Evolutionary conservation across 495 filamentous ascomycete genomes (phyloP).

Genomic region (Sordaria brevicollis): DNA sequence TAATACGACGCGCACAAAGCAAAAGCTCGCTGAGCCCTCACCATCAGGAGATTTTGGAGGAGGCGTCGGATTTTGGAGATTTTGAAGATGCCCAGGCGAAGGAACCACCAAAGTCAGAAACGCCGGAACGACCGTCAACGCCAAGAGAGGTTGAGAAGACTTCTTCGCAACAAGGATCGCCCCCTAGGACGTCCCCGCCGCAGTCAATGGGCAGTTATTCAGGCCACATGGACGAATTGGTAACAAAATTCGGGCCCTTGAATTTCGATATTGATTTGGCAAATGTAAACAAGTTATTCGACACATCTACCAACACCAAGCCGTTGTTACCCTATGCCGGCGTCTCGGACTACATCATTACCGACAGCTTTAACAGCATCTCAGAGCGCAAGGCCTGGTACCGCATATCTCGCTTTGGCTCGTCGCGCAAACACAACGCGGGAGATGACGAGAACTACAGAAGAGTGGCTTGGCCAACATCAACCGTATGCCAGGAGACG

Average conservation of each 20-base stretch:
- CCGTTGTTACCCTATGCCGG: slow-evolving; percentile 1
- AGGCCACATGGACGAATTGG: slow-evolving; percentile 2
- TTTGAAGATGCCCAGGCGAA: slow-evolving; percentile 39
- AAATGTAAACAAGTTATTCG: slow-evolving; percentile 37
- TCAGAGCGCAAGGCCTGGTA: slow-evolving; percentile 56
- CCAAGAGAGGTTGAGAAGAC: neutral
- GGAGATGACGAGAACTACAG: slow-evolving; percentile 49
- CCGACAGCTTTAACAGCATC: slow-evolving; percentile 38
- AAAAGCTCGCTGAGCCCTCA: slow-evolving; percentile 1
- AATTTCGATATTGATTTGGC: slow-evolving; percentile 29
- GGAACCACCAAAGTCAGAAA: slow-evolving; percentile 3
- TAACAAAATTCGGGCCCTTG: slow-evolving; percentile 22
- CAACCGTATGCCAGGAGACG: slow-evolving; percentile 39
- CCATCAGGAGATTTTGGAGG: slow-evolving; percentile 11
- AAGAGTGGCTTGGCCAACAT: slow-evolving; percentile 43
- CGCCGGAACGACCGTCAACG: neutral
- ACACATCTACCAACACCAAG: neutral
- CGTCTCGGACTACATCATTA: slow-evolving; percentile 27
- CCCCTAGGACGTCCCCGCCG: neutral
- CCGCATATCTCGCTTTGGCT: slow-evolving; percentile 46
- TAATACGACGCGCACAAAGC: slow-evolving; percentile 4
- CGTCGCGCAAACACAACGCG: slow-evolving; percentile 42
- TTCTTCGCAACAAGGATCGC: neutral
- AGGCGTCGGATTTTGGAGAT: slow-evolving; percentile 39
- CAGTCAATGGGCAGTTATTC: neutral